phyloP scores from a whole-genome alignment of 2,329 filamentous ascomycete genomes.

The Sclerotinia spermophila region DNA sequence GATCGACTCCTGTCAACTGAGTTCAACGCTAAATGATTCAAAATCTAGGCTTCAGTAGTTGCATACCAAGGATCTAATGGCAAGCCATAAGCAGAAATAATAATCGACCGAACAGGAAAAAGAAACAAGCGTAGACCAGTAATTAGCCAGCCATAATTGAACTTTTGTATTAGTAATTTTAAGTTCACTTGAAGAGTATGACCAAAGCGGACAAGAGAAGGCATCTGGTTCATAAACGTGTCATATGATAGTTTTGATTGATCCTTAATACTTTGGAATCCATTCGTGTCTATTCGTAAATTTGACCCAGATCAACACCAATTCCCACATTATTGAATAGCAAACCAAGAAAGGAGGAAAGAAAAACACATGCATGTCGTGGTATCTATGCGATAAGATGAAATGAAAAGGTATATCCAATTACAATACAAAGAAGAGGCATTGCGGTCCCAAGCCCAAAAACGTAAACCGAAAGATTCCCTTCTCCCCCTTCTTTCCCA shows the following conservation, averaged over 20 bases:
- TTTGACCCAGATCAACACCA: not conserved
- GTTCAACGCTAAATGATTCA: not conserved
- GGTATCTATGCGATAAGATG: slow-evolving; percentile 31
- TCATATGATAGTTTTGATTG: not conserved
- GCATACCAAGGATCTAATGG: not conserved
- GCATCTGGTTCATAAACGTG: not conserved
- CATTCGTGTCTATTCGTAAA: not conserved
- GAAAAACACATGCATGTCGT: slow-evolving; percentile 23
- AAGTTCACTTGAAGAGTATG: not conserved
- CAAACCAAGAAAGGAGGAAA: slow-evolving; percentile 12
- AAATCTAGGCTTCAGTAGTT: not conserved
- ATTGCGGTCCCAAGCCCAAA: not conserved
- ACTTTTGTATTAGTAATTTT: not conserved
- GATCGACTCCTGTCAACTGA: not conserved
- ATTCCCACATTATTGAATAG: not conserved
- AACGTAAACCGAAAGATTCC: not conserved
- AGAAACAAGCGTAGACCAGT: not conserved
- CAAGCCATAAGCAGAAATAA: not conserved
- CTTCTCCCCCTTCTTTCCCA: not conserved
- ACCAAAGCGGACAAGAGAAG: not conserved
- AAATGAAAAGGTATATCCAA: slow-evolving; percentile 20
- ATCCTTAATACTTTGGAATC: not conserved
- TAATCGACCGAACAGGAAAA: no score
- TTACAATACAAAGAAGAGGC: slow-evolving; percentile 2
- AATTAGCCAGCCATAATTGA: not conserved